These are phyloP conservation scores for Fonsecaea multimorphosa DNA, from an alignment of 2,329 filamentous ascomycete species.

Conservation along the genomic window DNA sequence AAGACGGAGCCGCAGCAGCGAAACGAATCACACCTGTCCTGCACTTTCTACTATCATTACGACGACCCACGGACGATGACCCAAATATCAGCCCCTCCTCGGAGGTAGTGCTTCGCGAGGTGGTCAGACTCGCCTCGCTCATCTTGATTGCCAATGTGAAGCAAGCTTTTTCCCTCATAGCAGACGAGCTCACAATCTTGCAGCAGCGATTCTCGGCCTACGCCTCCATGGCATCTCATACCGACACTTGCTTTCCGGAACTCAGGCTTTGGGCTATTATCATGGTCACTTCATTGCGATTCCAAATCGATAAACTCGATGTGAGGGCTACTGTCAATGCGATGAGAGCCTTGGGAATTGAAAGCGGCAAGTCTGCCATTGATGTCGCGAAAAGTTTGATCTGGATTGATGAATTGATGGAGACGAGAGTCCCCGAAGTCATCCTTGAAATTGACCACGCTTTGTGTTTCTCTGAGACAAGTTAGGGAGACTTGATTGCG, in stretches of 20 bases:
- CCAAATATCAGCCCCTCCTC: not conserved
- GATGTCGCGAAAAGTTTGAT: slow-evolving; percentile 5
- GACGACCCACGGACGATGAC: not conserved
- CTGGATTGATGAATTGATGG: slow-evolving; percentile 20
- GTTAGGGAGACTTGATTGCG: not conserved
- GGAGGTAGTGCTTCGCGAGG: slow-evolving; percentile 1
- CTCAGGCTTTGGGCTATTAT: slow-evolving; percentile 16
- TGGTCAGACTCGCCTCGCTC: slow-evolving; percentile 20
- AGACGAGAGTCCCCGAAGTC: not conserved
- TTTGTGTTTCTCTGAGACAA: not conserved
- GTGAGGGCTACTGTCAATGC: not conserved
- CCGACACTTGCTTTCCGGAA: slow-evolving; percentile 10
- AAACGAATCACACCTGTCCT: slow-evolving; percentile 16
- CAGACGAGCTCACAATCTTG: slow-evolving; percentile 16
- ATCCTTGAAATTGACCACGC: slow-evolving; percentile 8
- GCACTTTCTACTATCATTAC: slow-evolving; percentile 24
- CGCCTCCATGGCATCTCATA: not conserved
- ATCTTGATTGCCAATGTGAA: slow-evolving; percentile 23
- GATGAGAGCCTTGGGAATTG: slow-evolving; percentile 10
- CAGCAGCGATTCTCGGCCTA: slow-evolving; percentile 5
- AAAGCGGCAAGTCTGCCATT: slow-evolving; percentile 8
- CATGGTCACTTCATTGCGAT: slow-evolving; percentile 1
- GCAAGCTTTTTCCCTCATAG: slow-evolving; percentile 12
- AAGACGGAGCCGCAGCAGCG: slow-evolving; percentile 11
- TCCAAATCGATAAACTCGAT: not conserved